Conservation (phyloP, 352 stramenopile species). For the Phytophthora sp. region DNA sequence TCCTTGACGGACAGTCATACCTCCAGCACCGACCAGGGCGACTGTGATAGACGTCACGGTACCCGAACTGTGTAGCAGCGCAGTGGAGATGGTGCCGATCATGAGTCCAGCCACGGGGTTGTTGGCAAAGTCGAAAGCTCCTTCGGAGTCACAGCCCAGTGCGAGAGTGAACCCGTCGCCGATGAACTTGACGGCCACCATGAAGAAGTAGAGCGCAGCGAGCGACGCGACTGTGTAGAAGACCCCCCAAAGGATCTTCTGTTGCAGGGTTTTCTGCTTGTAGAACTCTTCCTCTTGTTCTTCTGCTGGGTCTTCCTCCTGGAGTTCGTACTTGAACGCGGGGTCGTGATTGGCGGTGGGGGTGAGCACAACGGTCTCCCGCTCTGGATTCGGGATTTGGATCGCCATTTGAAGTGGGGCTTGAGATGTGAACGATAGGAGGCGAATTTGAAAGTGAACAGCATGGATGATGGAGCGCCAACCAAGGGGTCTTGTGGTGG, state of each 20-base stretch:
- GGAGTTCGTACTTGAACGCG: conserved; percentile 20
- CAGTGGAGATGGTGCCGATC: conserved; percentile 72
- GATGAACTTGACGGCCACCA: conserved; percentile 77
- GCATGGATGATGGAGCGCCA: background rate
- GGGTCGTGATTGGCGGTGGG: conserved; percentile 18
- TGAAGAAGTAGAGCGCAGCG: conserved; percentile 76
- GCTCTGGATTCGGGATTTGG: conserved; percentile 5
- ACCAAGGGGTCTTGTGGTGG: background rate
- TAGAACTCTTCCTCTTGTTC: conserved; percentile 27
- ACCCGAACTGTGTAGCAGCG: conserved; percentile 66
- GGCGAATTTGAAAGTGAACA: conserved; percentile 30
- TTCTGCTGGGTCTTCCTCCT: conserved; percentile 21
- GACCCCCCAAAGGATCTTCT: conserved; percentile 44
- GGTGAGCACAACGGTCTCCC: conserved; percentile 20
- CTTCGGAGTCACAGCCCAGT: conserved; percentile 56
- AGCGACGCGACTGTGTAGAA: conserved; percentile 43
- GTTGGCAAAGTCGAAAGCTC: conserved; percentile 62
- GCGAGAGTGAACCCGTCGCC: conserved; percentile 71
- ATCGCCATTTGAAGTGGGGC: conserved; percentile 2
- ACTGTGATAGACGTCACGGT: conserved; percentile 81
- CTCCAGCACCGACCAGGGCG: conserved; percentile 55
- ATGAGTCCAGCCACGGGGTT: conserved; percentile 77
- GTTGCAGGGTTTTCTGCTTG: conserved; percentile 29
- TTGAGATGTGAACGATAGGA: conserved; percentile 15
- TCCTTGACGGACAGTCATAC: conserved; percentile 72